Base-by-base conservation (phyloP, 78 protist genomes). In the Dictyostelium brefeldianum region DNA sequence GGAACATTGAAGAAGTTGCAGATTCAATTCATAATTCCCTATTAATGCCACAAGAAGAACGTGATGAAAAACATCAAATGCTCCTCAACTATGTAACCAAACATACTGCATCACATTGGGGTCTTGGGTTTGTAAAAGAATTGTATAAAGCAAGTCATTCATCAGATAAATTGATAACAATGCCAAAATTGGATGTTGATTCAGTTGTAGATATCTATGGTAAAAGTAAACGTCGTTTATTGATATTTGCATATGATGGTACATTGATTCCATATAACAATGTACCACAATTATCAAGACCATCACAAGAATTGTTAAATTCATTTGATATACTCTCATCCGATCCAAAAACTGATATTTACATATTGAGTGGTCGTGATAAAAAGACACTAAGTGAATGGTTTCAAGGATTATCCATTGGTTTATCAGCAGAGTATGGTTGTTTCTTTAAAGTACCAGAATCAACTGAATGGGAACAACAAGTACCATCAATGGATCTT, bases 391-490 rank as follows among this genome's bases (percentile, higher is more conserved):
- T 89, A 11, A 65, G 79, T 43, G 90, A 84, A 25, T 95, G 96
- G 92, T 93, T 93, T 54, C 0, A 0, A 0, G 89, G 82, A 20
- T 22, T 91, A n/a, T 51, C 77, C 3, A 78, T 95, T 48, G 96
- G 95, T 25, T 41, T 97, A 51, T 81, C 95, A 7, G 97, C 98
- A 51, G 98, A 97, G 65, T 96, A 96, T 83, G 98, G 98, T 25
- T 90, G 82, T 78, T 96, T 94, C 90, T 27, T 89, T 31, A 87
- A 94, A 46, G 20, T 77, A 5, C 81, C 84, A 41, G 84, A 74
- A 14, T 67, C 90, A 15, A 14, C 0, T 4, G 90, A 69, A 43
- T 78, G 84, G 85, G 90, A 80, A 8, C 90, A 79, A 31, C 59
- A 75, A 48, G 81, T 80, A 29, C 95, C 95, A 41, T 57, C 80